Evolutionary conservation across 176 grass and related monocot species (phyloP), one percentile per base, ranked within the genome.

Genomic region (Oryza nivara): DNA sequence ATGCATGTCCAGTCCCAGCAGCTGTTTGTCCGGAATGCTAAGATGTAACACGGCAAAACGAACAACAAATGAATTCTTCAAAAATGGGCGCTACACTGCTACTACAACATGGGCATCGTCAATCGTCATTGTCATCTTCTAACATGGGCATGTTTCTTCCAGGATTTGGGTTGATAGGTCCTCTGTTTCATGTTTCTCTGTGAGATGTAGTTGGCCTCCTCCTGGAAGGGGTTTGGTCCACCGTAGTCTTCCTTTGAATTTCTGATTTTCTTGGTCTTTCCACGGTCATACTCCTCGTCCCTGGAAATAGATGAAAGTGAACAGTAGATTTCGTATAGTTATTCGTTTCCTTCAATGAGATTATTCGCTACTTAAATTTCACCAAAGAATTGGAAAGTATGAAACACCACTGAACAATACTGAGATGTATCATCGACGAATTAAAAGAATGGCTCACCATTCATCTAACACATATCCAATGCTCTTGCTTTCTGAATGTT

Each of bases 381-480:
- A 49, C 4, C 4, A 17, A n/a, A 43, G 30, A 32, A 2, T 63
- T 12, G 3, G 26, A 17, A 45, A 70, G 14, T 49, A 0, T 2
- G 11, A 32, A 32, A 70, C 43, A 56, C 7, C 22, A 44, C 22
- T 38, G 26, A 70, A 65, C 14, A 77, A 36, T 36, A 38, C 26
- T 30, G 13, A 17, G 6, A 19, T 11, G 3, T 40, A 3, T 76
- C 40, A 76, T 15, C 0, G 25, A 65, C 4, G 4, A 10, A 67
- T 12, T 28, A 13, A 45, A 28, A 80, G 43, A 44, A 79, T 23
- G 80, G 71, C 71, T 80, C 68, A 98, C 96, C 93, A 98, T n/a
- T 96, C 96, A 87, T 96, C 89, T 48, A 95, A 23, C n/a, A 98
- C 63, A 56, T 98, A 94, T 47, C 96, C 96, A 67, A 95, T 82